Evolutionary conservation across 2,329 filamentous ascomycete species (phyloP), one percentile per base, ranked within the genome.

Genomic region (Exserohilum turcica): DNA sequence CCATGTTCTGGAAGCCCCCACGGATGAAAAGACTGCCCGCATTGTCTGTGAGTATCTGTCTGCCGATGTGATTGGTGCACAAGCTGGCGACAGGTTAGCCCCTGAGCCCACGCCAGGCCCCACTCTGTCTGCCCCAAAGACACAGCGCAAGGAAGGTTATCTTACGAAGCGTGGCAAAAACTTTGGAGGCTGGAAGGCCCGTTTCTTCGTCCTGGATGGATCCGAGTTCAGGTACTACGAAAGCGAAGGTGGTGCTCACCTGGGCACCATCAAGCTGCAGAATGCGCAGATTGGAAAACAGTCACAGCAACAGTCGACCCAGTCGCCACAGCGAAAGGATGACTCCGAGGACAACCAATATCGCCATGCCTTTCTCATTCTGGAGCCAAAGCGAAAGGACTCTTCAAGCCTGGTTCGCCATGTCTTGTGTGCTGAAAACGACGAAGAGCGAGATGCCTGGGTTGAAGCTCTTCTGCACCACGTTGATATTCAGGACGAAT

Each of bases 141-240:
- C 5, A 85, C 86, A 88, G 7, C 82, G 87, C 54, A 91, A 91
- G 68, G 92, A 87, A 69, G 94, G 94, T 7, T 99, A 97, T 74
- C 79, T 99, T 43, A 97, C 94, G 2, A 99, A 99, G 78, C 86
- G 90, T 63, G 94, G 94, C 43, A 99, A 99, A 80, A 97, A 97
- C 68, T 99, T 99, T 77, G 94, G 94, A 45, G 94, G 94, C 43
- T 99, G 94, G 94, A 99, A 99, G 76, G 92, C 92, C 9, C 79
- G 87, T 52, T 89, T 85, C 66, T 90, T 90, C 66, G 81, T 88
- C 12, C 78, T 90, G 3, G 84, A 90, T 63, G 86, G 86, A 8
- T 83, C 87, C 5, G 81, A 87, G 52, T 78, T 99, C 65, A 92
- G 89, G 66, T 99, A 99, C 72, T 97, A 90, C 66, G 94, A 99